Evolutionary conservation across 1,284 basidiomycete genomes (phyloP), one percentile per base, ranked within the genome.

Genomic region (Ceratobasidium theobromae): DNA sequence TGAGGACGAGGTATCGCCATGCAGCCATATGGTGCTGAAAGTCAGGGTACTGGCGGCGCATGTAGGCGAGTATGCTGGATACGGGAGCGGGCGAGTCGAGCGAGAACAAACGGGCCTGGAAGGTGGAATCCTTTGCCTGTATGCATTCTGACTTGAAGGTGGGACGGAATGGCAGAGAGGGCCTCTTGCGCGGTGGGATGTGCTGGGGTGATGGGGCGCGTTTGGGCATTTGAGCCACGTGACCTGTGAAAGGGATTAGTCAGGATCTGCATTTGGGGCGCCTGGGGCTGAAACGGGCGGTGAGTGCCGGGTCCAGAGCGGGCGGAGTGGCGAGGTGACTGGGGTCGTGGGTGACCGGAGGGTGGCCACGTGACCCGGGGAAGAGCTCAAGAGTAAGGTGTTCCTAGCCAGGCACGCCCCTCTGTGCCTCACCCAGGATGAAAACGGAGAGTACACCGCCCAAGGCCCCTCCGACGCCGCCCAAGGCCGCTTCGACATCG

Each of bases 1-100:
- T 89, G 64, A 89, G 76, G 0, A 81, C 79, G 84, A 93, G 89
- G 72, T 86, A 86, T 67, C 92, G 79, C 86, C 88, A 88, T 12
- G 86, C 87, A 53, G 82, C 76, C 64, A 91, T 86, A 75, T 90
- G 83, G 73, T 93, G 84, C 38, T 84, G 77, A n/a, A 88, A 84
- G 23, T 60, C 57, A 28, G 80, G 81, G 51, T 80, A 85, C 80
- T 66, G 82, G 74, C 67, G 80, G 81, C 38, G 85, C 75, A 71
- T 88, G 79, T 41, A 79, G 76, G 18, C 82, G 73, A 18, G 78
- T 78, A 25, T 75, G 73, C 45, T 76, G 78, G 3, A 83, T 86
- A 57, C 83, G 80, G 4, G 78, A 76, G 12, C 79, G 76, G 21
- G 75, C 73, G 9, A 82, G 84, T 48, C 57, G 57, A 49, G 57